Percentiles rank a stretch among this genome's conserved stretches.
Evolutionary conservation across 2,329 filamentous ascomycete species (phyloP).

Genomic region (Fusarium illudens): DNA sequence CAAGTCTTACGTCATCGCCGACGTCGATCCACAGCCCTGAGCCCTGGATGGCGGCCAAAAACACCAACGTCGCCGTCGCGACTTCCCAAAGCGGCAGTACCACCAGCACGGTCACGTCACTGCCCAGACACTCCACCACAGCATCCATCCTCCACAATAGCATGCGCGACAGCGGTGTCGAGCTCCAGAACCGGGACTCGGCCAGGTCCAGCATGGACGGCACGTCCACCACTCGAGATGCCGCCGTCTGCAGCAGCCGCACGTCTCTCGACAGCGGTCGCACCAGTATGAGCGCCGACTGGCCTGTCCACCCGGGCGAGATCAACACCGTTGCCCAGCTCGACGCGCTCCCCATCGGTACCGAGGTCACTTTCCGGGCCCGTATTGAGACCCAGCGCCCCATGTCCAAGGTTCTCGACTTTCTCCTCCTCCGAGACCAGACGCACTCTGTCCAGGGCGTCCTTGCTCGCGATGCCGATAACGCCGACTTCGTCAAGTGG

Average conservation of each 20-base stretch:
- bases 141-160: slow-evolving; percentile 16
- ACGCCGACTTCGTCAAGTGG: slow-evolving; percentile 83
- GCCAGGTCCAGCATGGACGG: slow-evolving; percentile 45
- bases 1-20: slow-evolving; percentile 34
- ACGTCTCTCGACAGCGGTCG: slow-evolving; percentile 50
- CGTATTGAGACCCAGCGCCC: slow-evolving; percentile 72
- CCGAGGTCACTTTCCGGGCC: slow-evolving; percentile 53
- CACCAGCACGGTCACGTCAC: slow-evolving; percentile 19
- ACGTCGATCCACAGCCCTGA: slow-evolving; percentile 3
- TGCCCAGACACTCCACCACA: slow-evolving; percentile 10
- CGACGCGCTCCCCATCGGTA: slow-evolving; percentile 49
- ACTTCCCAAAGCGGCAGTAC: slow-evolving; percentile 11
- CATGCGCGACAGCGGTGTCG: slow-evolving; percentile 47
- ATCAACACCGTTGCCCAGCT: slow-evolving; percentile 51
- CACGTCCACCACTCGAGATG: slow-evolving; percentile 15
- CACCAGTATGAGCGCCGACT: slow-evolving; percentile 49
- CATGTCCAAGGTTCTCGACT: slow-evolving; percentile 83
- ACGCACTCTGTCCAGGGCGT: slow-evolving; percentile 86
- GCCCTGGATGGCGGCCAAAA: slow-evolving; percentile 22
- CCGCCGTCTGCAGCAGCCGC: slow-evolving; percentile 32
- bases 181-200: slow-evolving; percentile 41
- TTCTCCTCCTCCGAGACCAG: slow-evolving; percentile 86
- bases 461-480: slow-evolving; percentile 55
- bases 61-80: slow-evolving; percentile 16
- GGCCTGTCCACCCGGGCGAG: slow-evolving; percentile 51